phyloP scores from a whole-genome alignment of 192 early-diverging fungal species.

The Podila epicladia region DNA sequence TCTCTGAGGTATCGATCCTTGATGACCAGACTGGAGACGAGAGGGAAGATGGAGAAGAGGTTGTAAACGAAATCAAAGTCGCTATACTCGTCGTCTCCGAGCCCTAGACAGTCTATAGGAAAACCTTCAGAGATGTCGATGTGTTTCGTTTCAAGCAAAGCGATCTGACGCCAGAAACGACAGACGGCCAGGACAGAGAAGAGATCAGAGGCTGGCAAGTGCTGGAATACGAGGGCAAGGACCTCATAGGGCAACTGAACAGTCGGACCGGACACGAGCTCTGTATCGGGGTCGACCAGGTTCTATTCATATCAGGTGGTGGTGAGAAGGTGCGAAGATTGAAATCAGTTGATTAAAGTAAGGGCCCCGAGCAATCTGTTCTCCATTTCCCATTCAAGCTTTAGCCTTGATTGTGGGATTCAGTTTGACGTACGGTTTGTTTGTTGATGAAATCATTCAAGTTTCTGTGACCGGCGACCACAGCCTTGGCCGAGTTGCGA shows the following conservation, averaged over 20 bases:
- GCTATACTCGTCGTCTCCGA: slow-evolving; percentile 41
- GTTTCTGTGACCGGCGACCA: not conserved
- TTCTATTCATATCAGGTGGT: too few species aligned
- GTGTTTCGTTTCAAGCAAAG: slow-evolving; percentile 32
- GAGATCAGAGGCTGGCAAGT: slow-evolving; percentile 35
- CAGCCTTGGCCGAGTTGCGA: not conserved
- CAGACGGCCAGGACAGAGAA: slow-evolving; percentile 40
- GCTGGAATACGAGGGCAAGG: slow-evolving; percentile 31
- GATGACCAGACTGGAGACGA: slow-evolving; percentile 39
- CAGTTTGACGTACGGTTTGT: too few species aligned
- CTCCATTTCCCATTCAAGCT: too few species aligned
- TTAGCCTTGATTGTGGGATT: too few species aligned
- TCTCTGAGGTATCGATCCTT: slow-evolving; percentile 46
- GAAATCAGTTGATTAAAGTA: not conserved
- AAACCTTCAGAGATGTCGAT: slow-evolving; percentile 45
- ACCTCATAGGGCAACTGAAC: slow-evolving; percentile 38
- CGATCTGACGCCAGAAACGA: slow-evolving; percentile 42
- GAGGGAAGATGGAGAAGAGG: slow-evolving; percentile 43
- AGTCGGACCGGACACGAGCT: too few species aligned
- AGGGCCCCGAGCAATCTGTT: too few species aligned
- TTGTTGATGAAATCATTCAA: not conserved
- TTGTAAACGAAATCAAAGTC: slow-evolving; percentile 48
- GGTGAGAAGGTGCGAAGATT: not conserved
- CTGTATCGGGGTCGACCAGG: too few species aligned
- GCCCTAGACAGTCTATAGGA: slow-evolving; percentile 38